Percentiles rank a stretch among this genome's conserved stretches.
Conservation (phyloP, 768 basidiomycete genomes). For the Boletus fagicola region DNA sequence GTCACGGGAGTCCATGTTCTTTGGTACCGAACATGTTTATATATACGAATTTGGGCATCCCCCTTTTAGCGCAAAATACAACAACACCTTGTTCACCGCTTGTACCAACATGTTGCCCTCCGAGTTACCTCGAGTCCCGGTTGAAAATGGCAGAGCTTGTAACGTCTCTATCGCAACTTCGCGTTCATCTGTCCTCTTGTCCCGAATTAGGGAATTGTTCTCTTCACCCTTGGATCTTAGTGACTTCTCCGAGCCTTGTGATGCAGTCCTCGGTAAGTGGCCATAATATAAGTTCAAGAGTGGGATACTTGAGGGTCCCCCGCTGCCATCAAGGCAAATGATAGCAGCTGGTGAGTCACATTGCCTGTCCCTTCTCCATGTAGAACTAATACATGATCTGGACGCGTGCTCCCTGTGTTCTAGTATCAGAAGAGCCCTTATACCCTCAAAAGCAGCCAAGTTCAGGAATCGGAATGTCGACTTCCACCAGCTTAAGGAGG, state of each 20-base stretch:
- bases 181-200: conserved; percentile 20
- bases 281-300: conserved; percentile 26
- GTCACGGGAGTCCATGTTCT: conserved; percentile 7
- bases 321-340: conserved; percentile 25
- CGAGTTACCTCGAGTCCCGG: not conserved
- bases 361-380: not conserved
- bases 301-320: conserved; percentile 4
- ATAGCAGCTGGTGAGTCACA: conserved; percentile 29
- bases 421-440: not conserved
- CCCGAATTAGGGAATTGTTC: conserved; percentile 20
- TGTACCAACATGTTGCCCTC: conserved; percentile 2
- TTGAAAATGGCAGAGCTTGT: not conserved
- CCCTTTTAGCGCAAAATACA: conserved; percentile 15
- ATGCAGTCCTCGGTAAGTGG: conserved; percentile 6
- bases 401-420: not conserved
- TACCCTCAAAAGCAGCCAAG: conserved; percentile 3
- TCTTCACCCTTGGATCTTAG: conserved; percentile 5
- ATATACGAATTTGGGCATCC: not conserved
- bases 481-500: conserved; percentile 30
- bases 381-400: conserved; percentile 3
- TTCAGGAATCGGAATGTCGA: conserved; percentile 21
- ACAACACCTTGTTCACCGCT: conserved; percentile 24
- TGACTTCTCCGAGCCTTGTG: conserved; percentile 1
- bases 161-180: conserved; percentile 20
- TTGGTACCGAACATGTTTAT: not conserved